Conservation (phyloP, 2,329 filamentous ascomycete species). For the Pseudogymnoascus sp. region DNA sequence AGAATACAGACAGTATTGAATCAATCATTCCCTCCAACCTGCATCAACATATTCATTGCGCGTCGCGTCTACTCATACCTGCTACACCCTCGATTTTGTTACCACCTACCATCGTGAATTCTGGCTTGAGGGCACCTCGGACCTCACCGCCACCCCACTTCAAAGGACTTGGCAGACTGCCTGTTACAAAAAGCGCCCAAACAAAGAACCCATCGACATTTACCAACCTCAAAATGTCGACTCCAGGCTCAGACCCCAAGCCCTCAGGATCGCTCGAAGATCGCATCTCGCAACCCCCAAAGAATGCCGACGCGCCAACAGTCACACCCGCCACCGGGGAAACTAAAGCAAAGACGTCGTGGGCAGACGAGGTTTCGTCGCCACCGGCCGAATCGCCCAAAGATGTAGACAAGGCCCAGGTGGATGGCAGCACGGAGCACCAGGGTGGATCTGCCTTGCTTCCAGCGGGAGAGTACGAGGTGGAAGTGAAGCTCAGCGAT, state of each 20-base stretch:
- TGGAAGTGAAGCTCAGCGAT: slow-evolving; percentile 87
- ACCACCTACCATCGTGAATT: background rate
- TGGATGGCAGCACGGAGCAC: slow-evolving; percentile 37
- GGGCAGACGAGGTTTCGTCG: slow-evolving; percentile 35
- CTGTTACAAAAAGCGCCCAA: background rate
- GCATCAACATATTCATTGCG: background rate
- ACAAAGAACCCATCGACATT: background rate
- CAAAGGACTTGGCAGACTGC: slow-evolving; percentile 1
- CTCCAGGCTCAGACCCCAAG: background rate
- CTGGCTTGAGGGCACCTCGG: background rate
- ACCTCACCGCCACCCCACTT: slow-evolving; percentile 4
- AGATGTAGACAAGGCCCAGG: slow-evolving; percentile 23
- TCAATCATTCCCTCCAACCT: background rate
- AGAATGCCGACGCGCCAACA: background rate
- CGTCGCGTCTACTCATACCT: background rate
- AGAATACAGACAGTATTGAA: slow-evolving; percentile 6
- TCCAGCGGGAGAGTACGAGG: slow-evolving; percentile 68
- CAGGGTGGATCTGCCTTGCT: slow-evolving; percentile 44
- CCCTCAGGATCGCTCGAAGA: slow-evolving; percentile 34
- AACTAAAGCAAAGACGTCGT: slow-evolving; percentile 16
- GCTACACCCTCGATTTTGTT: background rate
- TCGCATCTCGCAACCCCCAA: slow-evolving; percentile 35
- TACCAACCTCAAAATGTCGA: background rate
- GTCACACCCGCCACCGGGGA: background rate
- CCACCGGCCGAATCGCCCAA: slow-evolving; percentile 15